Percentiles rank a stretch among this genome's conserved stretches.
These are phyloP conservation scores for Carex littledalei DNA, from an alignment of 176 grass and related monocot species.

Conservation along the genomic window DNA sequence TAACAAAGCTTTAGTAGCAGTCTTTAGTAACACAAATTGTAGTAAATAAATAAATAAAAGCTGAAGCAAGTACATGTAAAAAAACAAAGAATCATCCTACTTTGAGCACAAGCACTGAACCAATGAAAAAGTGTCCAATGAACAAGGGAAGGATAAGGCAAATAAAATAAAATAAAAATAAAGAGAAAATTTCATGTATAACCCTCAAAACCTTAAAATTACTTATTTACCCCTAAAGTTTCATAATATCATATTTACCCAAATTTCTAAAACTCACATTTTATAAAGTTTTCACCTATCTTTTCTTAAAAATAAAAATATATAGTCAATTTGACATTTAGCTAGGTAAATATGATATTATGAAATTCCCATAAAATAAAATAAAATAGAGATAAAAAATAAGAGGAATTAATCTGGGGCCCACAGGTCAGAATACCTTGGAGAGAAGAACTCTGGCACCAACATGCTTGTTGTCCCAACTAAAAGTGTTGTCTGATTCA, in stretches of 20 bases:
- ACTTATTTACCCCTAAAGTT: too few relatives aligned
- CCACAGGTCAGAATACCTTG: slow-evolving; percentile 32
- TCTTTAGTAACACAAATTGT: neutral
- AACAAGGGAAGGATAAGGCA: neutral
- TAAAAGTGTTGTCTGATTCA: slow-evolving; percentile 85
- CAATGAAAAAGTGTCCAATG: neutral
- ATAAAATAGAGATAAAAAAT: neutral
- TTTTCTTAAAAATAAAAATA: too few relatives aligned
- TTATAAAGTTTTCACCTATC: too few relatives aligned
- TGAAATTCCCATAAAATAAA: neutral
- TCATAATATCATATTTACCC: too few relatives aligned
- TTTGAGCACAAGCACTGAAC: neutral
- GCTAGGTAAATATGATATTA: too few relatives aligned
- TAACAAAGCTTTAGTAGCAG: neutral
- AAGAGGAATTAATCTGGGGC: neutral
- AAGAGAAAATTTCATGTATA: too few relatives aligned
- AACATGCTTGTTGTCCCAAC: slow-evolving; percentile 99
- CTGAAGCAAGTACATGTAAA: slow-evolving; percentile 1
- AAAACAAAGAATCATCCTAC: neutral
- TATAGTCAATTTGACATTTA: too few relatives aligned
- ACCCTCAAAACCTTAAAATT: too few relatives aligned
- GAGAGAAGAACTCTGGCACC: slow-evolving; percentile 71
- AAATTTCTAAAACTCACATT: too few relatives aligned
- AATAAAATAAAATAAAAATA: neutral
- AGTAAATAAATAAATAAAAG: neutral